Conservation (phyloP, 1,139 yeast species). For the Pichia sp. region DNA sequence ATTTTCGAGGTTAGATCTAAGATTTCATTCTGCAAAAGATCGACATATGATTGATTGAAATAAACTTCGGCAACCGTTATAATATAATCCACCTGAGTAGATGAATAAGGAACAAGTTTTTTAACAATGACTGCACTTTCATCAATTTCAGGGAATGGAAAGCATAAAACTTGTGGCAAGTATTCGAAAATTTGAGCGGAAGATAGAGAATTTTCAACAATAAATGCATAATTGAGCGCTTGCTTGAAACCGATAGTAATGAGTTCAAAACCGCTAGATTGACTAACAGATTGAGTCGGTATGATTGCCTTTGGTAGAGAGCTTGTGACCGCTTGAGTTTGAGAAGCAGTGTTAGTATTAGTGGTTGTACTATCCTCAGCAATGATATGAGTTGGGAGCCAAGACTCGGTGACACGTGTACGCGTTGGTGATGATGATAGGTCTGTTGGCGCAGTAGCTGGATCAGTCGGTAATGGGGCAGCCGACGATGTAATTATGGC, state of each 20-base stretch:
- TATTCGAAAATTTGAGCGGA: slow-evolving; percentile 75
- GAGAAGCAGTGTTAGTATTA: slow-evolving; percentile 29
- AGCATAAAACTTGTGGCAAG: slow-evolving; percentile 53
- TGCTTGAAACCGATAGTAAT: slow-evolving; percentile 69
- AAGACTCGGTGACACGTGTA: slow-evolving; percentile 21
- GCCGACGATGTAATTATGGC: neutral
- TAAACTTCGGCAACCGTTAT: slow-evolving; percentile 76
- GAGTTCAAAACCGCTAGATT: slow-evolving; percentile 45
- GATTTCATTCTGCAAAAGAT: slow-evolving; percentile 42
- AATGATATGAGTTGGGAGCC: slow-evolving; percentile 51
- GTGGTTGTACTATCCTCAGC: slow-evolving; percentile 30
- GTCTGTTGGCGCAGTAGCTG: slow-evolving; percentile 2
- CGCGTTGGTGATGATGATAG: slow-evolving; percentile 8
- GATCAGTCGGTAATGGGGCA: slow-evolving; percentile 6
- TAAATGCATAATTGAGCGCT: slow-evolving; percentile 67
- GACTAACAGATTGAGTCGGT: slow-evolving; percentile 43
- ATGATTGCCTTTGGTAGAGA: slow-evolving; percentile 63
- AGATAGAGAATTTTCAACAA: slow-evolving; percentile 59
- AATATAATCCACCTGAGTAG: slow-evolving; percentile 46
- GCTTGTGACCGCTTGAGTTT: slow-evolving; percentile 40
- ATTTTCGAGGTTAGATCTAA: slow-evolving; percentile 43
- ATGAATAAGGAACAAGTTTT: slow-evolving; percentile 62
- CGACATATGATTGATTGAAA: slow-evolving; percentile 52
- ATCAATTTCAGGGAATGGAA: slow-evolving; percentile 44
- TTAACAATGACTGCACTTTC: slow-evolving; percentile 47